Base-by-base conservation (phyloP, 371 early-diverging fungal species). In the Lichtheimia hyalospora region DNA sequence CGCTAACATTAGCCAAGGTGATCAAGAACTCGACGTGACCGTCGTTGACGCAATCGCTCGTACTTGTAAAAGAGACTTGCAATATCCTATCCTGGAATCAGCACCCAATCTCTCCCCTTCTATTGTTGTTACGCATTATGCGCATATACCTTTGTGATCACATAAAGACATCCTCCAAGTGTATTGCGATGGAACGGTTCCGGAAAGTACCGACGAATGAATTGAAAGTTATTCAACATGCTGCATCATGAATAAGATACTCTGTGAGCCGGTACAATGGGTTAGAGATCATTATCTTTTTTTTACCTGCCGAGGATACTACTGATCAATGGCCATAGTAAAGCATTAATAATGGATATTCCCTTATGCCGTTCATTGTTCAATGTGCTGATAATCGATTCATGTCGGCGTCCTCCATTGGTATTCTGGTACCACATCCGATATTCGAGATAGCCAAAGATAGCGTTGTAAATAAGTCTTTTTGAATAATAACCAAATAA, bases 91-190 rank as follows among this genome's bases (percentile, higher is more conserved):
- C 27, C 10, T 8, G 10, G 10, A 10, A 10, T 34, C 34, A 34
- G 34, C 34, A 34, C 10, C 34, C 34, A 34, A 34, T 34, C 10
- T 34, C 34, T 34, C 34, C 8, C n/a, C n/a, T n/a, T n/a, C n/a
- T n/a, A n/a, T n/a, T n/a, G n/a, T 8, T 34, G 1, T 34, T 5
- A 34, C 10, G 34, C 34, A 34, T 34, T 2, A 23, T 34, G 18
- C 34, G 7, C 18, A 46, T 46, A 15, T 66, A 73, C 84, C 70
- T 85, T 87, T 21, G 70, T 64, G 0, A 87, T 70, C 1, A 87
- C 75, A 70, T 85, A 85, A 8, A 87, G 43, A 58, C 86, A 85
- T 0, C 86, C 88, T 42, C 88, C 85, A 3, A 84, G 51, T 5
- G 84, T 54, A 60, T 80, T 84, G 24, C 88, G 71, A 49, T 84